Base-by-base conservation (phyloP, 805 yeast genomes). In the Ogataea polymorpha region DNA sequence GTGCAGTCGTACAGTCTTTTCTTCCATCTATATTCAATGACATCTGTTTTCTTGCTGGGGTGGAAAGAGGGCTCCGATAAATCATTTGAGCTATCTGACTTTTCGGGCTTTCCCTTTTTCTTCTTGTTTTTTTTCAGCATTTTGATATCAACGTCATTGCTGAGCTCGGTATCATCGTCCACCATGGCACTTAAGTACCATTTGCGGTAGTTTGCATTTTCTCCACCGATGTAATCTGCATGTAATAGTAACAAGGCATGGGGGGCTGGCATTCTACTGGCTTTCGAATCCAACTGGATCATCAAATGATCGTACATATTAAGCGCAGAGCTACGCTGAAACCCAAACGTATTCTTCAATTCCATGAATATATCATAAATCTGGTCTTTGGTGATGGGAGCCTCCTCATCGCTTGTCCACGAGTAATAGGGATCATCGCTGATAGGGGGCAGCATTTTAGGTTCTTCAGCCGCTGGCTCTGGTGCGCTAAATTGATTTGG, bases 171-270 rank as follows among this genome's bases (percentile, higher is more conserved):
- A 63, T 89, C 96, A 35, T 83, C 63, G 50, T 82, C 89, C 26
- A 84, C 66, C 62, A 82, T 87, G 7, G 95, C 87, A 32, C 95
- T 87, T 63, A 90, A 86, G 61, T 80, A 88, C 98, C 98, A 91
- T 62, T 86, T 88, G 56, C 82, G 77, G 63, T 82, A 91, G 63
- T 91, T 91, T 3, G 97, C 77, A 45, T 80, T 70, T 36, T 81
- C 86, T 13, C 98, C 97, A 0, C 96, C 97, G 46, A 91, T 87
- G 62, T 91, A 91, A 47, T 90, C 95, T 1, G 88, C 81, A 63
- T 91, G 98, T 24, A 91, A 64, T 0, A 91, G 77, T 2, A 80
- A 56, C 42, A 91, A 67, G 0, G 97, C 97, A 42, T 67, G 73
- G 25, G 68, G 61, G 3, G 96, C 85, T 2, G 80, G 63, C 74